Evolutionary conservation across 345 rosid genomes (phyloP).

Genomic region (Sisymbrium irio): DNA sequence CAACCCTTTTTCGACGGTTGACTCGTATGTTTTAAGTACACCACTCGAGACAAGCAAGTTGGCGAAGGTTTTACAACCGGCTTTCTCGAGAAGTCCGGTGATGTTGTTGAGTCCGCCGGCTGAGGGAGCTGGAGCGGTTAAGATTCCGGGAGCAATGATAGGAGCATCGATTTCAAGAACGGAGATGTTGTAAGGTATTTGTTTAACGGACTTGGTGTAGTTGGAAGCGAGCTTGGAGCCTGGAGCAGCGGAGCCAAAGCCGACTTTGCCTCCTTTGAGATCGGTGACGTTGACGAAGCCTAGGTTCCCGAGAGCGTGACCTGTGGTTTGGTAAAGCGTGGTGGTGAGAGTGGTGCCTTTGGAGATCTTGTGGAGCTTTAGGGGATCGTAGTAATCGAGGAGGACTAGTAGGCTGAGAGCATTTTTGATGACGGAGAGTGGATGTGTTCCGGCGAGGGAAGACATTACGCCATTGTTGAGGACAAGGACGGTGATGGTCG

Average conservation of each 20-base stretch:
- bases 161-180: slow-evolving; percentile 65
- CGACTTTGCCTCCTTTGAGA: slow-evolving; percentile 80
- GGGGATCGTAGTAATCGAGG: slow-evolving; percentile 79
- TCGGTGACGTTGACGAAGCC: slow-evolving; percentile 91
- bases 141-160: slow-evolving; percentile 62
- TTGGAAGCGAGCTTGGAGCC: slow-evolving; percentile 82
- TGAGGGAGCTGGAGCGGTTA: slow-evolving; percentile 62
- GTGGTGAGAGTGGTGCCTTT: slow-evolving; percentile 70
- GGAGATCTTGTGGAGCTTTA: slow-evolving; percentile 76
- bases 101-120: slow-evolving; percentile 52
- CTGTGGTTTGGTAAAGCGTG: slow-evolving; percentile 93
- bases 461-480: slow-evolving; percentile 83
- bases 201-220: slow-evolving; percentile 67
- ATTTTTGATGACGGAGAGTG: slow-evolving; percentile 73
- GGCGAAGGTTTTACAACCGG: slow-evolving; percentile 84
- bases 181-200: slow-evolving; percentile 79
- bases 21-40: slow-evolving; percentile 64
- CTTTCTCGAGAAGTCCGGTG: slow-evolving; percentile 74
- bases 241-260: slow-evolving; percentile 71
- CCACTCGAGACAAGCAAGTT: slow-evolving; percentile 58
- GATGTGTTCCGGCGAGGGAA: slow-evolving; percentile 57
- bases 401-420: slow-evolving; percentile 70
- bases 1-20: slow-evolving; percentile 65
- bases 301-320: slow-evolving; percentile 74
- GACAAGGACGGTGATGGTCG: slow-evolving; percentile 68